Conservation (phyloP, 805 yeast species). For the Myxozyma vanderwaltii region DNA sequence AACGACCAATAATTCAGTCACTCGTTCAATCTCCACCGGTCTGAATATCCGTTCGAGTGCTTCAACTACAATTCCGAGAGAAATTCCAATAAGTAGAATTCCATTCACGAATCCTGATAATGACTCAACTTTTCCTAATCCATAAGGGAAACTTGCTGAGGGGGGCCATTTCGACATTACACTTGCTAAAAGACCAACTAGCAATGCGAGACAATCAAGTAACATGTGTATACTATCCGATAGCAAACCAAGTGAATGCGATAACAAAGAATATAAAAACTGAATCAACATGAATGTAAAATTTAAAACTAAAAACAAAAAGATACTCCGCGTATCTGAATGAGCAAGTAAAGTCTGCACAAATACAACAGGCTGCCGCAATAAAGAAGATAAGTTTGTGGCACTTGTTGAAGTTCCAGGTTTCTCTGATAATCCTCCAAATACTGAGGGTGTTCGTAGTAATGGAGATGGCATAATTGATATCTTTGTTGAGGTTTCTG, state of each 20-base stretch:
- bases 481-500: conserved; percentile 9
- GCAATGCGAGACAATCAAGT: conserved; percentile 85
- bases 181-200: conserved; percentile 88
- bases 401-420: not conserved
- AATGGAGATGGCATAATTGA: conserved; percentile 14
- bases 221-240: conserved; percentile 98
- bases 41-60: conserved; percentile 77
- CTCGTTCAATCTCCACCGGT: conserved; percentile 76
- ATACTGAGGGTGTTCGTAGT: conserved; percentile 2
- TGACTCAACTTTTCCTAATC: conserved; percentile 80
- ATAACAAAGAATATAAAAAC: conserved; percentile 84
- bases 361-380: conserved; percentile 29
- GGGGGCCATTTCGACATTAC: conserved; percentile 61
- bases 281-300: conserved; percentile 94
- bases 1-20: conserved; percentile 82
- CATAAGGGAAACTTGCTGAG: conserved; percentile 79
- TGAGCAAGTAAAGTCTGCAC: conserved; percentile 46
- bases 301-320: conserved; percentile 80
- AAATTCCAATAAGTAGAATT: conserved; percentile 80
- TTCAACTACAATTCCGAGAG: conserved; percentile 83
- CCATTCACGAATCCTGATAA: conserved; percentile 96
- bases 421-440: conserved; percentile 1
- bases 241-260: conserved; percentile 85
- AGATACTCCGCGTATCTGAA: conserved; percentile 82
- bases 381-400: not conserved